Evolutionary conservation across 352 stramenopile species (phyloP), one percentile per base, ranked within the genome.

Genomic region (Globisporangium nunn): DNA sequence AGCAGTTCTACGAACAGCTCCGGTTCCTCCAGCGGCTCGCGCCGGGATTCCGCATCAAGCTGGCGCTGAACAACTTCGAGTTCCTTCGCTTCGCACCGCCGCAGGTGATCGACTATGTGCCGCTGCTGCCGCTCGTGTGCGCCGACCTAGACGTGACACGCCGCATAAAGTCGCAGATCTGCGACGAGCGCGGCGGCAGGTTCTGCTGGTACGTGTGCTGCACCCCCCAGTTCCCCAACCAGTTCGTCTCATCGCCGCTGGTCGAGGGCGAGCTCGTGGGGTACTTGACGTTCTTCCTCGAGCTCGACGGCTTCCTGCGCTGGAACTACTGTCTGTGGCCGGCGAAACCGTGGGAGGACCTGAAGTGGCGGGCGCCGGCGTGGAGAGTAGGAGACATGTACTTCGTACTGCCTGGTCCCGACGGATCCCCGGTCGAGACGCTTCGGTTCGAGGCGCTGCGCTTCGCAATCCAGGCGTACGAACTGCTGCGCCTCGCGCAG

Each of bases 331-430:
- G 81, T 23, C 61, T 91, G 10, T 91, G 81, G 81, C 81, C 81
- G 0, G 57, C 62, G 1, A 56, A 62, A 50, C 81, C 79, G 2
- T 90, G 81, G 81, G 60, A 75, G 10, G 70, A 72, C 58, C 71
- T 91, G 54, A 66, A 68, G 23, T 91, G 81, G 81, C 72, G 81
- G 17, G 68, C 73, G 12, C 68, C 77, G 4, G 70, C 66, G 37
- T 91, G 81, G 81, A 81, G 84, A 44, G 81, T 90, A 0, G 81
- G 81, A 3, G 81, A 91, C 50, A 91, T 91, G 81, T 91, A 91
- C 61, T 91, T 91, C 60, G 81, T 91, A 41, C 66, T 91, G 0
- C 81, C 81, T 8, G 81, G 81, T 1, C 59, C 56, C 0, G 77
- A 89, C 51, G 81, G 81, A 0, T 70, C 55, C 50, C 81, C 81